Percentiles rank a stretch among this genome's conserved stretches.
phyloP scores from a whole-genome alignment of 106 monocot species.

The Dendrobium huoshanense region DNA sequence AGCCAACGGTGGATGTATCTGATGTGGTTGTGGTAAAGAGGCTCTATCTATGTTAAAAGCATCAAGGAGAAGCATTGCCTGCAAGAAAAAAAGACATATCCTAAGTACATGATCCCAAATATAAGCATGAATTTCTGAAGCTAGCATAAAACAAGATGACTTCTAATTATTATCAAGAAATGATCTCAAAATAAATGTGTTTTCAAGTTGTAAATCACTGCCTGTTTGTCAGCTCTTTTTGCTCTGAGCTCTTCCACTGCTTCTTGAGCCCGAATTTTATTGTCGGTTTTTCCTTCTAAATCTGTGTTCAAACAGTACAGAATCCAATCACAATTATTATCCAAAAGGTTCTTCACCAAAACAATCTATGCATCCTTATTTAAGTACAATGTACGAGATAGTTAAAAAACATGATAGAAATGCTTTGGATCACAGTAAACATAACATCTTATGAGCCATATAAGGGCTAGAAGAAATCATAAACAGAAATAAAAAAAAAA shows the following conservation, averaged over 20 bases:
- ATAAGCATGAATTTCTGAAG: not conserved
- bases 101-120: not conserved
- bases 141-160: conserved; percentile 4
- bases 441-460: not conserved
- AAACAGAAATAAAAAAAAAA: not conserved
- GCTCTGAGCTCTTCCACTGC: conserved; percentile 70
- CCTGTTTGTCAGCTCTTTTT: conserved; percentile 92
- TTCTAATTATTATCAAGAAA: not conserved
- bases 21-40: conserved; percentile 69
- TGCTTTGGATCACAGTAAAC: not conserved
- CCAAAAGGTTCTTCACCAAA: not conserved
- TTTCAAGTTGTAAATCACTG: not conserved
- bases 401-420: not conserved
- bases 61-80: conserved; percentile 86
- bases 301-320: conserved; percentile 32
- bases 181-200: not conserved
- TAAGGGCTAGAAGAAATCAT: not conserved
- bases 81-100: conserved; percentile 8
- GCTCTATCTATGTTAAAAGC: conserved; percentile 91
- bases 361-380: not conserved
- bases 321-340: not conserved
- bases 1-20: conserved; percentile 38
- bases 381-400: not conserved
- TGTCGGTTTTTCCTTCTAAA: conserved; percentile 81
- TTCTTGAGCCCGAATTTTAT: conserved; percentile 73